Percentiles rank a stretch among this genome's conserved stretches.
These are phyloP conservation scores for Eucalyptus regnans DNA, from an alignment of 345 rosid genomes.

Conservation along the genomic window DNA sequence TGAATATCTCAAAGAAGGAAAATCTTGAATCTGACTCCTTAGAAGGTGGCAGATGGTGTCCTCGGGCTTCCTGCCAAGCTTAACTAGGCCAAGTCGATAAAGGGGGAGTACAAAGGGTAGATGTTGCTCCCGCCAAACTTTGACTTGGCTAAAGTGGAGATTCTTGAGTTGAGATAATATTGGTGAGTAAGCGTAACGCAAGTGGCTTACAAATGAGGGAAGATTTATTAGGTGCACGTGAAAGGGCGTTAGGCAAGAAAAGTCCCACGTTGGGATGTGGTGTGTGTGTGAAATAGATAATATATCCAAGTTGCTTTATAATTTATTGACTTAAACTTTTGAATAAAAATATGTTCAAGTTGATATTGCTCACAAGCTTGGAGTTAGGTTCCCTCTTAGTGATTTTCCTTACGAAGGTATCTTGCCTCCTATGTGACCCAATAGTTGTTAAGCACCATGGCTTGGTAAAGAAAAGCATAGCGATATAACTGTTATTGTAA, in stretches of 20 bases:
- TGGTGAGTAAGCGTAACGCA: neutral
- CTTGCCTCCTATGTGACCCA: neutral
- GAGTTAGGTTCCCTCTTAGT: neutral
- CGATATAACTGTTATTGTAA: neutral
- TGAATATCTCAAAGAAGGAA: neutral
- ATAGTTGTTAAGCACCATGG: neutral
- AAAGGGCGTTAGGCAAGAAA: neutral
- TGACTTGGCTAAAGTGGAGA: neutral
- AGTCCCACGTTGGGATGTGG: neutral
- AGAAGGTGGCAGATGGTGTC: neutral
- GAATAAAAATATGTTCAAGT: neutral
- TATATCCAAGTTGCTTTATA: neutral
- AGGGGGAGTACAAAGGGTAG: neutral
- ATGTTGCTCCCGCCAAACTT: neutral
- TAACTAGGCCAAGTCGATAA: neutral
- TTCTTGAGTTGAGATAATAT: neutral
- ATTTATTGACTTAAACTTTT: neutral
- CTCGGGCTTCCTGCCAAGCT: neutral
- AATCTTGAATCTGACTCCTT: neutral
- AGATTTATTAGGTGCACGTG: neutral
- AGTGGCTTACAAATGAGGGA: neutral
- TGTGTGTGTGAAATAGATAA: neutral
- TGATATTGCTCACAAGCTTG: neutral
- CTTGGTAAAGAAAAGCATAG: neutral
- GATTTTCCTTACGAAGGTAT: neutral